Conservation (phyloP, 1,139 yeast genomes). For the Keqinozyma sinolaborantium region DNA sequence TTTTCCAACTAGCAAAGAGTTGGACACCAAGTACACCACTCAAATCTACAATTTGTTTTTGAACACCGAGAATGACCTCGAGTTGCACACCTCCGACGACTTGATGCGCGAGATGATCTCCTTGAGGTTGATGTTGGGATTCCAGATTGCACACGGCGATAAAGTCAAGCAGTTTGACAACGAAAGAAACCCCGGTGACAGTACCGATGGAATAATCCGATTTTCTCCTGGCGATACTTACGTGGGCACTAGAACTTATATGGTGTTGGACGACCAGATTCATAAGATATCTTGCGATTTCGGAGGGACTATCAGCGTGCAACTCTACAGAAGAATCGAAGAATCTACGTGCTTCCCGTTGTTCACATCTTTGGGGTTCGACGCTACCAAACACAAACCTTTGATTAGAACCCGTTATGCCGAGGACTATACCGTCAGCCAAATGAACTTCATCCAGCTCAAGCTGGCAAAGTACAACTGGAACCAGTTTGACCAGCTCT, state of each 20-base stretch:
- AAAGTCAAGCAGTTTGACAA: constrained; percentile 63
- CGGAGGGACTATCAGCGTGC: constrained; percentile 71
- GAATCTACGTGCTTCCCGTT: constrained; percentile 7
- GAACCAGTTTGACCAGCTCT: constrained; percentile 85
- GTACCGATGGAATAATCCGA: constrained; percentile 39
- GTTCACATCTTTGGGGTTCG: constrained; percentile 19
- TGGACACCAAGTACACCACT: constrained; percentile 58
- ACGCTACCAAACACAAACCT: constrained; percentile 38
- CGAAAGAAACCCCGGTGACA: constrained; percentile 58
- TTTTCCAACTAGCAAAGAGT: constrained; percentile 69
- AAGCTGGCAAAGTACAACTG: constrained; percentile 66
- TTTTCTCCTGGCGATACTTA: constrained; percentile 40
- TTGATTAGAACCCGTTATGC: constrained; percentile 79
- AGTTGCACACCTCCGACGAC: constrained; percentile 52
- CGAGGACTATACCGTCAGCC: constrained; percentile 56
- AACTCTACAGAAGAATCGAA: constrained; percentile 49
- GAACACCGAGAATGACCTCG: constrained; percentile 50
- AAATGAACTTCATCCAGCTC: constrained; percentile 52
- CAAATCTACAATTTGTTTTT: constrained; percentile 64
- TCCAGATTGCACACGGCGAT: constrained; percentile 80
- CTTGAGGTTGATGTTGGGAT: constrained; percentile 77
- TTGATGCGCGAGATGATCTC: constrained; percentile 87
- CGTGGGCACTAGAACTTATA: constrained; percentile 60
- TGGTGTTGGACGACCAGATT: constrained; percentile 78
- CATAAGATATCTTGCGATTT: constrained; percentile 76